Conservation (phyloP, 129 eudicot genomes). For the Mikania micrantha region DNA sequence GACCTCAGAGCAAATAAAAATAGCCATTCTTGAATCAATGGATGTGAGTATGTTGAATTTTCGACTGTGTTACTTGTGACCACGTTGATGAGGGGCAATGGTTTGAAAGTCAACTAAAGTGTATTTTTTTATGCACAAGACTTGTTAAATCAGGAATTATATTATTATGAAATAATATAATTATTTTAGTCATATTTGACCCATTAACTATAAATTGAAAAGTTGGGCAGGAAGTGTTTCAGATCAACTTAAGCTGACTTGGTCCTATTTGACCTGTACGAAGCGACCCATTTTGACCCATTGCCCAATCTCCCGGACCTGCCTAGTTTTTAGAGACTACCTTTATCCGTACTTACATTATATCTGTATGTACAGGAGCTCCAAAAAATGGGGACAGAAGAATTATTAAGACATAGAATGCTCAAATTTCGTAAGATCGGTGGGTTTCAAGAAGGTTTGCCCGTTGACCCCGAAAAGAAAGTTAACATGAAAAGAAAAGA, state of each 20-base stretch:
- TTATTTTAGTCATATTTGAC: neutral
- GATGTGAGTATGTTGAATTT: constrained; percentile 53
- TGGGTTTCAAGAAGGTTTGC: constrained; percentile 57
- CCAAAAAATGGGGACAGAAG: constrained; percentile 46
- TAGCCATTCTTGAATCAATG: constrained; percentile 66
- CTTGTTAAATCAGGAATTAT: neutral
- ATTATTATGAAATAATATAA: neutral
- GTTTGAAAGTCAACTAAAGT: neutral
- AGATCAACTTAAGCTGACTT: neutral
- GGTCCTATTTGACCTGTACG: neutral
- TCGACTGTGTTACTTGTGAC: neutral
- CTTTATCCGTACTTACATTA: neutral
- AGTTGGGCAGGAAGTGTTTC: neutral
- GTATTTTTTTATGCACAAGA: neutral
- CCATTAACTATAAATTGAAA: neutral
- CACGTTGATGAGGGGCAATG: neutral
- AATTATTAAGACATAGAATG: constrained; percentile 50
- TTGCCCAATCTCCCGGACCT: neutral
- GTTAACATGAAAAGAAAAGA: constrained; percentile 57
- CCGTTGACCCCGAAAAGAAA: constrained; percentile 57
- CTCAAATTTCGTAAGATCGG: constrained; percentile 75
- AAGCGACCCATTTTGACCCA: neutral
- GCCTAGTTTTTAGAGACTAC: neutral
- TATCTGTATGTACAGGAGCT: constrained; percentile 52
- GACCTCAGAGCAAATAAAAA: constrained; percentile 88